Base-by-base conservation (phyloP, 1,284 basidiomycete species). In the Apiotrichum mycotoxinovorans region DNA sequence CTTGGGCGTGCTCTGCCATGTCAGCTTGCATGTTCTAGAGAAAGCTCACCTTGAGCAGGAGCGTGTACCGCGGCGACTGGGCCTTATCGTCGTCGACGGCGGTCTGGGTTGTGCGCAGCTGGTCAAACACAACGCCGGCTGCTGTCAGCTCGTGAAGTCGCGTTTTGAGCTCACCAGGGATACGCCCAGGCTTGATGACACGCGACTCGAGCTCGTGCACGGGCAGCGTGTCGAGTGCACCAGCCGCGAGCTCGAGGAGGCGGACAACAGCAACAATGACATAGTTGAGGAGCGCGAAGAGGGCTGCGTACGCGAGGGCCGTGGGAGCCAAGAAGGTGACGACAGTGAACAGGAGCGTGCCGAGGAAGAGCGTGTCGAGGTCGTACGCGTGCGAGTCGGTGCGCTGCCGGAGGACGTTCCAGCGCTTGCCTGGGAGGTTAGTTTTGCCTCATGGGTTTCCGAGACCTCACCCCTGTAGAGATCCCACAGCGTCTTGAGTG, bases 321-420 rank as follows among this genome's bases (percentile, higher is more conserved):
- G 96, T 98, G 1, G 96, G 95, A 56, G 91, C 87, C 5, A 98
- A 80, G 73, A 98, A 97, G 0, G 87, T 85, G 4, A 91, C 82
- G 18, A 97, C 82, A 0, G 93, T 97, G 78, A 98, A 98, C 25
- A 98, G 80, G 43, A 98, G 87, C 0, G 95, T 95, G 17, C 95
- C 95, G 30, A 98, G 86, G 30, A 98, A 81, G 14, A 98, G 82
- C 72, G 97, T 93, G 72, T 98, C 95, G 26, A 95, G 81, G 61
- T 95, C 90, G 70, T 97, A 97, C 62, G 87, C 84, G 82, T 89
- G 92, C 11, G 87, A 84, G 72, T 98, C 94, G 8, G 87, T 85
- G 30, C 94, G 85, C 27, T 73, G 63, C 46, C 91, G 83, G 27
- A 97, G 79, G 26, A 87, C 82, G 69, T 96, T 96, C 72, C 84